A percentile compares a stretch with the other conserved stretches of the same genome.
Conservation (phyloP, 345 rosid genomes). For the Brassica juncea region DNA sequence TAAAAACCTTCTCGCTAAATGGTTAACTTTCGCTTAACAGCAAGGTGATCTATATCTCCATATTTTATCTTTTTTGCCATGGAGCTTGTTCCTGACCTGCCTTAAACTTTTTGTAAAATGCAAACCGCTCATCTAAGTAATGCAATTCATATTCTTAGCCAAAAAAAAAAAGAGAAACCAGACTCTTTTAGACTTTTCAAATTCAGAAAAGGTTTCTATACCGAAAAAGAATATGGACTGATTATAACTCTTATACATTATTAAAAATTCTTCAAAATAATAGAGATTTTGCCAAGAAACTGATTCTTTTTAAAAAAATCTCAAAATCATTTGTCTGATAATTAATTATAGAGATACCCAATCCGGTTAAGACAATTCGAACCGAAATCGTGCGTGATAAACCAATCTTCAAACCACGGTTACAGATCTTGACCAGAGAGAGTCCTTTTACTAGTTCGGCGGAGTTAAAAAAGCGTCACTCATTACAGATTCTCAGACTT, state of each 20-base stretch:
- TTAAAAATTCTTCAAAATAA: neutral
- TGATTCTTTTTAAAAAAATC: no score
- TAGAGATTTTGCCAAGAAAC: no score
- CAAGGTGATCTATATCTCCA: no score
- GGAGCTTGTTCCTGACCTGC: no score
- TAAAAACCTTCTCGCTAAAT: no score
- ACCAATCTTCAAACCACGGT: neutral
- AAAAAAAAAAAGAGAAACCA: neutral
- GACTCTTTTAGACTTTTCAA: neutral
- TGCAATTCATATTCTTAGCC: no score
- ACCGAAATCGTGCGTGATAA: neutral
- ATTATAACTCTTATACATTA: neutral
- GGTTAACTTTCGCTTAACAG: no score
- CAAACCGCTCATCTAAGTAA: no score
- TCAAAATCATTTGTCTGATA: neutral
- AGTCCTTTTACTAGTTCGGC: neutral
- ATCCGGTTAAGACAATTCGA: neutral
- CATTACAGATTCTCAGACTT: neutral
- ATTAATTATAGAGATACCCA: neutral
- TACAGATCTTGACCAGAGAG: constrained; percentile 4
- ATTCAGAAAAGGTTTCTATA: neutral
- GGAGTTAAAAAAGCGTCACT: constrained; percentile 1
- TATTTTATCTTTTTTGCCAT: no score
- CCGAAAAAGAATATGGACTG: neutral
- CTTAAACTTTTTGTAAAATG: no score